Evolutionary conservation across 129 eudicot species (phyloP).

Genomic region (Chrysanthemum lavandulifolium): DNA sequence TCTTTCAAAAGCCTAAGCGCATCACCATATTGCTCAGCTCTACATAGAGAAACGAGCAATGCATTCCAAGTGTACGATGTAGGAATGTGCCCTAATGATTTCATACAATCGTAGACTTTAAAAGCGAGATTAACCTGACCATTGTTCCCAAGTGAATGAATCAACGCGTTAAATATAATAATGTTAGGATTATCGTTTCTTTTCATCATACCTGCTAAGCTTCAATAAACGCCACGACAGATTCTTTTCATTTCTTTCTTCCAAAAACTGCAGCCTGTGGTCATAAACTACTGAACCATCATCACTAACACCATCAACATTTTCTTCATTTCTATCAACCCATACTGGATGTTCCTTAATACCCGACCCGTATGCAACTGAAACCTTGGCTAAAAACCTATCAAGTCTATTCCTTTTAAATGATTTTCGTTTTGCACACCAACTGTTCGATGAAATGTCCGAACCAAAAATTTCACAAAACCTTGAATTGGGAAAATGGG

Average conservation of each 20-base stretch:
- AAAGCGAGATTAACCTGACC: constrained; percentile 64
- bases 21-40: constrained; percentile 64
- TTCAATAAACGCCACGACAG: constrained; percentile 69
- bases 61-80: constrained; percentile 94
- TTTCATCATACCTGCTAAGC: constrained; percentile 80
- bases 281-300: constrained; percentile 26
- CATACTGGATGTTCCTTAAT: constrained; percentile 29
- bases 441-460: constrained; percentile 38
- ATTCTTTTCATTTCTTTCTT: constrained; percentile 65
- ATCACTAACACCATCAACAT: constrained; percentile 18
- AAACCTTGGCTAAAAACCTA: constrained; percentile 27
- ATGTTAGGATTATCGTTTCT: constrained; percentile 61
- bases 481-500: constrained; percentile 23
- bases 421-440: constrained; percentile 23
- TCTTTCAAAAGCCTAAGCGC: constrained; percentile 60
- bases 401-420: constrained; percentile 11
- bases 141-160: constrained; percentile 75
- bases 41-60: constrained; percentile 65
- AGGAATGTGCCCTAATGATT: constrained; percentile 60
- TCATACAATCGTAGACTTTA: constrained; percentile 54
- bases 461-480: constrained; percentile 25
- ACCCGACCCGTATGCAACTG: constrained; percentile 26
- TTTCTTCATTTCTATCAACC: constrained; percentile 35
- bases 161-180: constrained; percentile 68
- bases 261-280: constrained; percentile 51